These are phyloP conservation scores for Citrullus mucosospermus DNA, from an alignment of 306 rosid genomes.

Conservation along the genomic window DNA sequence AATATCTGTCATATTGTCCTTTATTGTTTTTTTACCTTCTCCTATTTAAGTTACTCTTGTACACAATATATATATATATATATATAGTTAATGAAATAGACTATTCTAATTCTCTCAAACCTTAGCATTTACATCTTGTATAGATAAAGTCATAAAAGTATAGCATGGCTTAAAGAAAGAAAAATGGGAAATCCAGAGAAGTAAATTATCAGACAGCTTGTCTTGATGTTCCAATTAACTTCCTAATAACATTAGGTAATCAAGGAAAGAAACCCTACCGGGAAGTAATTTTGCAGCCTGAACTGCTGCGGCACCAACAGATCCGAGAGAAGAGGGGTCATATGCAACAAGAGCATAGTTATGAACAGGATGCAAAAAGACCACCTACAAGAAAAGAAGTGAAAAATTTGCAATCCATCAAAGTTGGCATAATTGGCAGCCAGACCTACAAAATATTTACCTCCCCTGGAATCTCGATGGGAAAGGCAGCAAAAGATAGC, in stretches of 20 bases:
- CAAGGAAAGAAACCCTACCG: constrained; percentile 28
- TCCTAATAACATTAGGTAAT: not conserved
- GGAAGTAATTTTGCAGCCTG: constrained; percentile 89
- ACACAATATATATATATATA: too few species aligned
- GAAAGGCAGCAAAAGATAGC: constrained; percentile 93
- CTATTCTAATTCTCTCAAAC: too few species aligned
- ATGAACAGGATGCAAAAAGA: constrained; percentile 92
- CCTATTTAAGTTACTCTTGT: too few species aligned
- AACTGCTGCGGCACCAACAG: constrained; percentile 65
- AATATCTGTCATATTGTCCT: too few species aligned
- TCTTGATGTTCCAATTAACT: not conserved
- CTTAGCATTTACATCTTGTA: too few species aligned
- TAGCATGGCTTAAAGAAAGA: not conserved
- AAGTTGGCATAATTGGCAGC: not conserved
- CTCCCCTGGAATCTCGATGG: constrained; percentile 95
- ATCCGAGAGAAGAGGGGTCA: constrained; percentile 88
- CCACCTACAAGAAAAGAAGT: constrained; percentile 46
- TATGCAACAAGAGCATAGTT: constrained; percentile 87
- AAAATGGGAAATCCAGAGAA: not conserved
- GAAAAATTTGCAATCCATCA: constrained; percentile 3
- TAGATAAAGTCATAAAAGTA: not conserved
- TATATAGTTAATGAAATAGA: too few species aligned
- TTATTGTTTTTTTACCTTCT: too few species aligned
- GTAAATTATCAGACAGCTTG: not conserved
- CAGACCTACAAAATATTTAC: constrained; percentile 26